phyloP scores from a whole-genome alignment of 768 basidiomycete genomes.

The Boletus rubroflammeus region DNA sequence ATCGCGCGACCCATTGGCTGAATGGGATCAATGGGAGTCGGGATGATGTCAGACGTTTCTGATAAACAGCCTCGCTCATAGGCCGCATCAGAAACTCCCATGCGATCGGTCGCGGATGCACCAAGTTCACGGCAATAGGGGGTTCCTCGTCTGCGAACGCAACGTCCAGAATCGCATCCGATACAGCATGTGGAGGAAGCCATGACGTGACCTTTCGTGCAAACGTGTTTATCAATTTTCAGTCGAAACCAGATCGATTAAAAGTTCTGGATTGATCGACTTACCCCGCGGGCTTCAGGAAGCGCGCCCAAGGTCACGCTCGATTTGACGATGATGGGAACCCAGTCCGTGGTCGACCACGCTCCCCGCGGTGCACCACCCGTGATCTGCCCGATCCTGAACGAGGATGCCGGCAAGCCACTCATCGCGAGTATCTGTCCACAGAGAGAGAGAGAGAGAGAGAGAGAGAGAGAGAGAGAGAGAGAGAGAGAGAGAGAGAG shows the following conservation, averaged over 20 bases:
- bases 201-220: constrained; percentile 20
- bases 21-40: constrained; percentile 32
- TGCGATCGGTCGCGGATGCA: constrained; percentile 33
- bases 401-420: constrained; percentile 30
- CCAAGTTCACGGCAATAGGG: constrained; percentile 28
- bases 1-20: constrained; percentile 33
- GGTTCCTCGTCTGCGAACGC: constrained; percentile 20
- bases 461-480: not conserved
- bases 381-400: constrained; percentile 37
- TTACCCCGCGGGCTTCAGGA: constrained; percentile 29
- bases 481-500: not conserved
- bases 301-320: constrained; percentile 29
- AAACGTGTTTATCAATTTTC: not conserved
- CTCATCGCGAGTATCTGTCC: constrained; percentile 30
- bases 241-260: not conserved
- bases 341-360: constrained; percentile 37
- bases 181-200: constrained; percentile 30
- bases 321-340: constrained; percentile 37
- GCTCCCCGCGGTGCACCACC: constrained; percentile 33
- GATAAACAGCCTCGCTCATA: constrained; percentile 19
- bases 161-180: constrained; percentile 26
- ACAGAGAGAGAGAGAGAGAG: not conserved
- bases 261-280: constrained; percentile 1
- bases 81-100: constrained; percentile 25
- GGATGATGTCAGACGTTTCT: constrained; percentile 4